Percentiles rank a stretch among this genome's conserved stretches.
Evolutionary conservation across 768 basidiomycete species (phyloP).

Genomic region (Russula brevipes): DNA sequence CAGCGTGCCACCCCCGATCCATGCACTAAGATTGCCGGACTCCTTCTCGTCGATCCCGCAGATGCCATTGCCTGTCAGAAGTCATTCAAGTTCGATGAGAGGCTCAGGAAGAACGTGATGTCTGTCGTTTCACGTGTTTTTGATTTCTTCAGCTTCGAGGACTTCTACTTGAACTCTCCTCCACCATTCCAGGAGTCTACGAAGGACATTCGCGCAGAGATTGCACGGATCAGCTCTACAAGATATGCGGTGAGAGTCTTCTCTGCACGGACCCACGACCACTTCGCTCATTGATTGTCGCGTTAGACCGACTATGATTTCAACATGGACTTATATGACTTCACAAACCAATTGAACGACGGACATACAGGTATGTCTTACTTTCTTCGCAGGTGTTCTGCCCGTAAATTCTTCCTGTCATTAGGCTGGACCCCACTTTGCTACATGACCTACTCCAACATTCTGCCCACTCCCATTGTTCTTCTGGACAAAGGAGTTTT

Average conservation of each 20-base stretch:
- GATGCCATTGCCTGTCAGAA: slow-evolving; percentile 45
- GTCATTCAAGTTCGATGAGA: slow-evolving; percentile 39
- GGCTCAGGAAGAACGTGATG: slow-evolving; percentile 35
- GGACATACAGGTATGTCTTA: slow-evolving; percentile 53
- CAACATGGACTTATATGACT: slow-evolving; percentile 51
- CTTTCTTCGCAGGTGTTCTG: background rate
- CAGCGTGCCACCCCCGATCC: slow-evolving; percentile 28
- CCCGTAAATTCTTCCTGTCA: background rate
- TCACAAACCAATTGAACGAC: slow-evolving; percentile 56
- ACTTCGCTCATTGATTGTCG: background rate
- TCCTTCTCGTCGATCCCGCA: slow-evolving; percentile 42
- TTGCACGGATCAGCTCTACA: slow-evolving; percentile 46
- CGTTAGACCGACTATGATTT: slow-evolving; percentile 63
- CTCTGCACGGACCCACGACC: no score
- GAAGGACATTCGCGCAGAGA: slow-evolving; percentile 45
- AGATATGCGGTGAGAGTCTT: slow-evolving; percentile 38
- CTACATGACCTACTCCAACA: slow-evolving; percentile 41
- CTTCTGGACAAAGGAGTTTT: slow-evolving; percentile 36
- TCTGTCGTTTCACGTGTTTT: slow-evolving; percentile 33
- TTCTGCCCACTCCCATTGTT: slow-evolving; percentile 49
- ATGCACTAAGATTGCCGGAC: slow-evolving; percentile 34
- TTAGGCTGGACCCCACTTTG: slow-evolving; percentile 55
- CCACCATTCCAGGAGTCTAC: slow-evolving; percentile 45
- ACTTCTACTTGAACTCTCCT: slow-evolving; percentile 36
- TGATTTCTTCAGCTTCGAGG: slow-evolving; percentile 40